phyloP scores from a whole-genome alignment of 768 basidiomycete species.

The Collybia nuda region DNA sequence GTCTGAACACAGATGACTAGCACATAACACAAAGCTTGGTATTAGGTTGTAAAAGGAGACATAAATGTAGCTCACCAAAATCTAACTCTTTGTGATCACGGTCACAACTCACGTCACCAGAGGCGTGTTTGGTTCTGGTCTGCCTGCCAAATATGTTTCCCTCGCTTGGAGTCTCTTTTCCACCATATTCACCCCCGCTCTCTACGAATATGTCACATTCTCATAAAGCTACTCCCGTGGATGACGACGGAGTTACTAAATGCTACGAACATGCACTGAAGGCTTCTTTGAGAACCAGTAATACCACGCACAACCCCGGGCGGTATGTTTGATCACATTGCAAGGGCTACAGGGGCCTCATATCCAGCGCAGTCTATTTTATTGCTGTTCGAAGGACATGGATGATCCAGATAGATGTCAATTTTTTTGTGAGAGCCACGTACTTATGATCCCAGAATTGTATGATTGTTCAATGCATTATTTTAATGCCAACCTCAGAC shows the following conservation, averaged over 20 bases:
- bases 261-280: constrained; percentile 30
- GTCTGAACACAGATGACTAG: too few relatives aligned
- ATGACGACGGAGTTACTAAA: constrained; percentile 26
- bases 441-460: not conserved
- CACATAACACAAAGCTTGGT: too few relatives aligned
- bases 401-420: constrained; percentile 23
- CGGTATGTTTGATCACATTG: constrained; percentile 28
- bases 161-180: not conserved
- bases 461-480: too few relatives aligned
- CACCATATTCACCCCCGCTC: constrained; percentile 3
- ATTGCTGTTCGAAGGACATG: constrained; percentile 28
- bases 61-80: too few relatives aligned
- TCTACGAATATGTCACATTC: constrained; percentile 3
- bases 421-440: constrained; percentile 34
- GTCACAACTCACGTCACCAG: too few relatives aligned
- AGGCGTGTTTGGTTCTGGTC: too few relatives aligned
- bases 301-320: constrained; percentile 24
- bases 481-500: constrained; percentile 8
- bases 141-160: not conserved
- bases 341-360: not conserved
- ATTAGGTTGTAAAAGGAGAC: too few relatives aligned
- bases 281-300: constrained; percentile 25
- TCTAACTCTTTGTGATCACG: too few relatives aligned
- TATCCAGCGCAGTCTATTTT: constrained; percentile 28
- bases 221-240: constrained; percentile 23